phyloP scores from a whole-genome alignment of 2,329 filamentous ascomycete genomes.

The Ciborinia camelliae region DNA sequence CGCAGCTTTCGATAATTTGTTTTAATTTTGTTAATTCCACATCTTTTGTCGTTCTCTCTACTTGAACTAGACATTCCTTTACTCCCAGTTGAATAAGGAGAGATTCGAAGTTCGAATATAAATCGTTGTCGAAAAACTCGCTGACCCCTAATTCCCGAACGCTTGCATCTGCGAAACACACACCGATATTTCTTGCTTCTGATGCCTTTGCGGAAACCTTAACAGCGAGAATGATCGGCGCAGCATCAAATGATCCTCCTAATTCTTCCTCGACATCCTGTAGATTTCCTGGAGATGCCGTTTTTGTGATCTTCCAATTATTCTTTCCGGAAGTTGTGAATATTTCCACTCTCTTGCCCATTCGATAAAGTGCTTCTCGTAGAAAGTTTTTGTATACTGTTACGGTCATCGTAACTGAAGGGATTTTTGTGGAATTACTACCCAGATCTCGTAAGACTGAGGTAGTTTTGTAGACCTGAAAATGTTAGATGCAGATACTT shows the following conservation, averaged over 20 bases:
- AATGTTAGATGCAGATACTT: slow-evolving; percentile 9
- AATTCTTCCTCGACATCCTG: slow-evolving; percentile 97
- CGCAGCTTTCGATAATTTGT: slow-evolving; percentile 88
- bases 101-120: slow-evolving; percentile 97
- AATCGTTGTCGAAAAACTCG: slow-evolving; percentile 97
- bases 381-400: slow-evolving; percentile 96
- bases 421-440: slow-evolving; percentile 75
- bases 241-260: slow-evolving; percentile 81
- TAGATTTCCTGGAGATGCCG: slow-evolving; percentile 91
- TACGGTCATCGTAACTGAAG: slow-evolving; percentile 91
- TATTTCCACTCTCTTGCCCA: slow-evolving; percentile 89
- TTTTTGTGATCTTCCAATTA: slow-evolving; percentile 89
- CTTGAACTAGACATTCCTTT: slow-evolving; percentile 85
- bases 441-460: slow-evolving; percentile 91
- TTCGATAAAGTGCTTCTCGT: slow-evolving; percentile 85
- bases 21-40: slow-evolving; percentile 82
- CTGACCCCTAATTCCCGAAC: slow-evolving; percentile 93
- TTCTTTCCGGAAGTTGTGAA: slow-evolving; percentile 77
- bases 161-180: slow-evolving; percentile 96
- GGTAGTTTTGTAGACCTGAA: slow-evolving; percentile 90
- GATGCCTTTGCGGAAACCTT: slow-evolving; percentile 86
- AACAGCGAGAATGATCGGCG: slow-evolving; percentile 92
- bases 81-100: slow-evolving; percentile 94
- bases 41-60: slow-evolving; percentile 78
- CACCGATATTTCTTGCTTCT: slow-evolving; percentile 82